Conservation (phyloP, 345 rosid genomes). For the thale cress (Arabidopsis thaliana) region TAIR10.1 NC_003076.8:4405501-4406000, state of each 20-base stretch:
- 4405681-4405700: slow-evolving; percentile 54
- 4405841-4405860: slow-evolving; percentile 29
- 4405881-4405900: slow-evolving; percentile 14
- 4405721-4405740: slow-evolving; percentile 46
- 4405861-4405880: slow-evolving; percentile 27
- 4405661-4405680: slow-evolving; percentile 49
- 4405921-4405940: slow-evolving; percentile 26
- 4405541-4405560: slow-evolving; percentile 11
- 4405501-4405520: slow-evolving; percentile 23
- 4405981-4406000: slow-evolving; percentile 30
- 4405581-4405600: slow-evolving; percentile 17
- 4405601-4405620: slow-evolving; percentile 29
- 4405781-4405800: slow-evolving; percentile 50
- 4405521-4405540: slow-evolving; percentile 19
- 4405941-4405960: slow-evolving; percentile 11
- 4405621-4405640: slow-evolving; percentile 44
- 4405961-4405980: slow-evolving; percentile 29
- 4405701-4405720: slow-evolving; percentile 46
- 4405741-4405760: slow-evolving; percentile 49
- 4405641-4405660: slow-evolving; percentile 48
- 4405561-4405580: slow-evolving; percentile 23
- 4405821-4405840: slow-evolving; percentile 56
- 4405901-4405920: slow-evolving; percentile 12
- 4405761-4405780: slow-evolving; percentile 46
- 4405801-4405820: slow-evolving; percentile 57